These are phyloP conservation scores for Cyberlindnera lachancei DNA, from an alignment of 805 yeast species.

Conservation along the genomic window DNA sequence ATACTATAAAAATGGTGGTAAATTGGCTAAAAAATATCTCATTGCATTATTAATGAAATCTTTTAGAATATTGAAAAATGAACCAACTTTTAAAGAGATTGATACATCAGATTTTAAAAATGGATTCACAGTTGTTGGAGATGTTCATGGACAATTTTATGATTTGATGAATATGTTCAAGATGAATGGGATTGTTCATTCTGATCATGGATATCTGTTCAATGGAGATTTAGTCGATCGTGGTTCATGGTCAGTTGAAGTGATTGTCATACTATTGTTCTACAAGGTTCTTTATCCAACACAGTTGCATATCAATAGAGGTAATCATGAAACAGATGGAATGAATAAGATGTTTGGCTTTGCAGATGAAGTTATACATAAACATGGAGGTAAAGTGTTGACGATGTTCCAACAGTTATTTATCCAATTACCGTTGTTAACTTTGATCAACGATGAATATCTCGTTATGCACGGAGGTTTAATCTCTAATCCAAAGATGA, in stretches of 20 bases:
- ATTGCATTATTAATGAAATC: conserved; percentile 75
- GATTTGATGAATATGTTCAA: conserved; percentile 79
- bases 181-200: conserved; percentile 62
- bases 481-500: conserved; percentile 68
- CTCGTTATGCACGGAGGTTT: conserved; percentile 95
- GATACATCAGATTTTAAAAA: conserved; percentile 20
- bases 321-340: conserved; percentile 93
- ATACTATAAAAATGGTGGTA: conserved; percentile 66
- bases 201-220: conserved; percentile 67
- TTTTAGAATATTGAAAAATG: conserved; percentile 52
- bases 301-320: conserved; percentile 73
- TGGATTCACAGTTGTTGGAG: conserved; percentile 91
- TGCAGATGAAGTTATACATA: conserved; percentile 89
- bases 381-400: conserved; percentile 75
- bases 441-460: conserved; percentile 70
- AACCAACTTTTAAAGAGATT: conserved; percentile 72
- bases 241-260: conserved; percentile 98
- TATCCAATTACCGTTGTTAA: conserved; percentile 78
- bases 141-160: conserved; percentile 94
- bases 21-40: conserved; percentile 73
- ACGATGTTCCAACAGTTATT: conserved; percentile 82
- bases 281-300: conserved; percentile 72
- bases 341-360: conserved; percentile 97
- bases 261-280: conserved; percentile 71
- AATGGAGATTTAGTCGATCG: conserved; percentile 98